These are phyloP conservation scores for Kurtzmaniella quercitrusa DNA, from an alignment of 1,139 yeast species.

Conservation along the genomic window DNA sequence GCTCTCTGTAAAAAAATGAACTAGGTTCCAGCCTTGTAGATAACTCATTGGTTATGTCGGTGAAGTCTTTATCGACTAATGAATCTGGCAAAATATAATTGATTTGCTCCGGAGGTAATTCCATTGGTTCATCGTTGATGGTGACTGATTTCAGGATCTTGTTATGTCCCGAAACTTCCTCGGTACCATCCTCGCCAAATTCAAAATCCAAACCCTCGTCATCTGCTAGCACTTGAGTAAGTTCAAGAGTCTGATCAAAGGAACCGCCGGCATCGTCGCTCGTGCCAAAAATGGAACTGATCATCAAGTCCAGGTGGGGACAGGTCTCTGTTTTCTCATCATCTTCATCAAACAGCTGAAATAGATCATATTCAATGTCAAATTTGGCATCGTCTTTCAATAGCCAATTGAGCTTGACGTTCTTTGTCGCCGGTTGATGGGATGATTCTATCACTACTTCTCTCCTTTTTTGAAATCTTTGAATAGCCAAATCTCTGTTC, in stretches of 20 bases:
- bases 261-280: background rate
- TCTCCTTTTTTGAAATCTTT: constrained; percentile 4
- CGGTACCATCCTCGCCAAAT: background rate
- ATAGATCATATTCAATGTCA: background rate
- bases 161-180: background rate
- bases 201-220: background rate
- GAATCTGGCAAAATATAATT: no score
- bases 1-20: background rate
- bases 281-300: background rate
- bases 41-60: background rate
- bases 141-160: background rate
- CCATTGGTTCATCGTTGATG: background rate
- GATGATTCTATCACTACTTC: background rate
- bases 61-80: background rate
- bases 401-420: background rate
- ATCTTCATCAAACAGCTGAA: background rate
- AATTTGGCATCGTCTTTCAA: background rate
- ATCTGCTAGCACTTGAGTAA: background rate
- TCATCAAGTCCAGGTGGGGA: background rate
- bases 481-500: constrained; percentile 15
- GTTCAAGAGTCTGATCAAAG: background rate
- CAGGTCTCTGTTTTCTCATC: background rate
- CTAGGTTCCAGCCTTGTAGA: background rate
- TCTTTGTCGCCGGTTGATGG: background rate
- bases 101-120: no score